Evolutionary conservation across 2,329 filamentous ascomycete genomes (phyloP), one percentile per base, ranked within the genome.

Genomic region (Helotiales sp.): DNA sequence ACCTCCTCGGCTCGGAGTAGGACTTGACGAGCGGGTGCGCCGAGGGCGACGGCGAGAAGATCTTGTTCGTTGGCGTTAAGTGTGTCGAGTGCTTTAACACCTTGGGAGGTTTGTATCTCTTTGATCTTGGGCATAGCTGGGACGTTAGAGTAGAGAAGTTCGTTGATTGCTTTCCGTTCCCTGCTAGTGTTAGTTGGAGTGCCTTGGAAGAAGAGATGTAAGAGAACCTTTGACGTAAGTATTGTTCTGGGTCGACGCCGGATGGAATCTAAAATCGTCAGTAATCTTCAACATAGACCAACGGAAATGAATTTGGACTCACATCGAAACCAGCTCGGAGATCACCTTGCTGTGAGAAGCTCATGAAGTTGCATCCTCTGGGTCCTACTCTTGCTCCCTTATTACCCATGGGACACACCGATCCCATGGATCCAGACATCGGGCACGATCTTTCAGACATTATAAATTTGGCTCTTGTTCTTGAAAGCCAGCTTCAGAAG

Each of bases 21-120:
- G 4, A 83, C 80, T 64, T 82, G 80, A 10, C 80, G 76, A 22
- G 79, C 80, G 1, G 81, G 80, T 0, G 80, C 80, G 1, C 81
- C 80, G 5, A 83, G 73, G 1, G 80, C 80, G 5, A 80, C 74
- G 13, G 80, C 80, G 1, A 82, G 72, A 4, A 82, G 67, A 51
- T 81, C 77, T 29, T 77, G 74, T 54, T 81, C 79, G 52, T 72
- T 71, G 2, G 74, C 75, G 42, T 77, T 79, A 15, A 82, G 73
- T 5, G 72, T 69, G 61, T 82, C 80, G 30, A 82, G 74, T 57
- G 78, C 77, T 55, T 76, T 78, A 31, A 76, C 63, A 4, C 74
- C 30, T 66, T 69, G 27, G 70, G 72, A 68, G 57, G 79, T 81
- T 13, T 81, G 72, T 3, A 81, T 67, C 19, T 80, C 76, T 52